Percentiles rank a stretch among this genome's conserved stretches.
These are phyloP conservation scores for Neurospora cerealis DNA, from an alignment of 495 filamentous ascomycete genomes.

Conservation along the genomic window DNA sequence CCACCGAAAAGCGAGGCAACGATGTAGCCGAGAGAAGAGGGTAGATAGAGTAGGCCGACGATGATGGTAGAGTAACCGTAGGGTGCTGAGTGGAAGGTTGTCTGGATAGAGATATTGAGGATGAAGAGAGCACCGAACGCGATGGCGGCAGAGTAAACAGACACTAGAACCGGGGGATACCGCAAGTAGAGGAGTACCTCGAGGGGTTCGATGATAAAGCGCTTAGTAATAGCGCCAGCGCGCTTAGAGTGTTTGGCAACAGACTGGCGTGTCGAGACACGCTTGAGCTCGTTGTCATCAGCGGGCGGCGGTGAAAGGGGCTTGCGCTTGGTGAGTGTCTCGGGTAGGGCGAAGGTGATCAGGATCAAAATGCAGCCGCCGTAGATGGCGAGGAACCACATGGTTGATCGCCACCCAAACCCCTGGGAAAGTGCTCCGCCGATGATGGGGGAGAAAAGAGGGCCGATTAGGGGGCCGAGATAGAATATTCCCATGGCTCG, in stretches of 20 bases:
- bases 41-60: conserved; percentile 74
- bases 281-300: conserved; percentile 27
- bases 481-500: conserved; percentile 92
- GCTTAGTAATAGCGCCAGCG: conserved; percentile 46
- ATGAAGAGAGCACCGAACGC: conserved; percentile 78
- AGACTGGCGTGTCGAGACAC: conserved; percentile 54
- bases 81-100: conserved; percentile 60
- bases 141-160: conserved; percentile 72
- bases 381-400: conserved; percentile 79
- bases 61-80: conserved; percentile 68
- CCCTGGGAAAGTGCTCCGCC: conserved; percentile 64
- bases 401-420: conserved; percentile 74
- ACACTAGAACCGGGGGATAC: conserved; percentile 69
- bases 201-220: conserved; percentile 70
- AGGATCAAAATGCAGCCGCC: conserved; percentile 55
- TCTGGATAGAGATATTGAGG: conserved; percentile 76
- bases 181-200: conserved; percentile 67
- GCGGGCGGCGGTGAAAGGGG: neutral
- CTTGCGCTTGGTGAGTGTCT: conserved; percentile 44
- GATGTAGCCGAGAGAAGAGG: conserved; percentile 70
- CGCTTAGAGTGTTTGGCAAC: conserved; percentile 44
- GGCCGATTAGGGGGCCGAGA: conserved; percentile 77
- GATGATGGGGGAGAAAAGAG: conserved; percentile 76
- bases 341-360: conserved; percentile 60
- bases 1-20: conserved; percentile 65